These are phyloP conservation scores for Neurospora sp. DNA, from an alignment of 495 filamentous ascomycete genomes.

Conservation along the genomic window DNA sequence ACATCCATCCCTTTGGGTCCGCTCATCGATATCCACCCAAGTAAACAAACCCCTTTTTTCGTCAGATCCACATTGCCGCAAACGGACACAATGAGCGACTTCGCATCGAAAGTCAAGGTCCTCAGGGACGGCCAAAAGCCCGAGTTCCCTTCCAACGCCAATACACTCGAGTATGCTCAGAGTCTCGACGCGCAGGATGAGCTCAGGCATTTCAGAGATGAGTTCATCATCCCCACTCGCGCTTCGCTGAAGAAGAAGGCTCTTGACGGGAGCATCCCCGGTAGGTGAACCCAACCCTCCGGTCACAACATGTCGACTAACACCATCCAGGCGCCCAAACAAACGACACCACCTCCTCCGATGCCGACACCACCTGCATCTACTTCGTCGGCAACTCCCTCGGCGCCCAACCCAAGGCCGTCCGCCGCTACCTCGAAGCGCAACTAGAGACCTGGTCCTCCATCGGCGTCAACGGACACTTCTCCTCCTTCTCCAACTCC, in stretches of 20 bases:
- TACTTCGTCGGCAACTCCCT: slow-evolving; percentile 94
- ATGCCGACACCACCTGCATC: slow-evolving; percentile 42
- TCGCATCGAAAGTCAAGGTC: not conserved
- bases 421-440: slow-evolving; percentile 52
- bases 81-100: not conserved
- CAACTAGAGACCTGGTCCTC: slow-evolving; percentile 79
- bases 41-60: not conserved
- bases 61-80: not conserved
- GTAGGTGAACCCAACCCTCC: slow-evolving; percentile 15
- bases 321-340: not conserved
- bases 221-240: slow-evolving; percentile 76
- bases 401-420: slow-evolving; percentile 69
- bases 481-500: slow-evolving; percentile 59
- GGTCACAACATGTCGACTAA: too few species aligned
- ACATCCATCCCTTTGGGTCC: not conserved
- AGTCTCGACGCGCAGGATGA: slow-evolving; percentile 56
- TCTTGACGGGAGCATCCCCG: slow-evolving; percentile 33
- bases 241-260: slow-evolving; percentile 51
- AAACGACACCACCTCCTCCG: not conserved
- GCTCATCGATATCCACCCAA: not conserved
- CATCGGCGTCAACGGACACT: slow-evolving; percentile 84
- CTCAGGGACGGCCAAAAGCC: slow-evolving; percentile 9
- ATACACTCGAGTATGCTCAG: slow-evolving; percentile 10
- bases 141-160: slow-evolving; percentile 9
- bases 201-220: slow-evolving; percentile 52